phyloP scores from a whole-genome alignment of 2,329 filamentous ascomycete genomes.

The Nannizziopsis arthrosporioides region DNA sequence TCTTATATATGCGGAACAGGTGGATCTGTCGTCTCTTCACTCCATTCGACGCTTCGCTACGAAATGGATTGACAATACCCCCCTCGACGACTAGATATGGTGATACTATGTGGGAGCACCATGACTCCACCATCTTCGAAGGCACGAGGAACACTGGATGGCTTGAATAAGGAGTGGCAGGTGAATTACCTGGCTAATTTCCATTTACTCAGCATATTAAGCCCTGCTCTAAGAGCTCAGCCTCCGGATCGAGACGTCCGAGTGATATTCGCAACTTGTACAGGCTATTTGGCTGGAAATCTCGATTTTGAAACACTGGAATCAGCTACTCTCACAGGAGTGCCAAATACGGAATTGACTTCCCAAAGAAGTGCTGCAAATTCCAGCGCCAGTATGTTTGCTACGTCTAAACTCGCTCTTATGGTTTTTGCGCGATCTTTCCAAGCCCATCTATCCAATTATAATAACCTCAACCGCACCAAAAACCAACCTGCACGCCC shows the following conservation, averaged over 20 bases:
- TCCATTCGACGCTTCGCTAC: slow-evolving; percentile 89
- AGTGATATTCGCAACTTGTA: slow-evolving; percentile 75
- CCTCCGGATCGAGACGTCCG: slow-evolving; percentile 88
- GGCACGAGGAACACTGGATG: slow-evolving; percentile 56
- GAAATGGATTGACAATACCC: slow-evolving; percentile 97
- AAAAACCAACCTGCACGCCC: slow-evolving; percentile 38
- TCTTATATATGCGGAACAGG: slow-evolving; percentile 88
- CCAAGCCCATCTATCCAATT: slow-evolving; percentile 79
- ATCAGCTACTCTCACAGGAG: slow-evolving; percentile 16
- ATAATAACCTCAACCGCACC: slow-evolving; percentile 60
- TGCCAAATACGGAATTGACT: slow-evolving; percentile 11
- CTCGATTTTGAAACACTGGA: slow-evolving; percentile 38
- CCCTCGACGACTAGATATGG: slow-evolving; percentile 75
- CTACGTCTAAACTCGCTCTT: slow-evolving; percentile 60
- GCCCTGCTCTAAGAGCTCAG: slow-evolving; percentile 78
- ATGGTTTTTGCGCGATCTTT: slow-evolving; percentile 84
- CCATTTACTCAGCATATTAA: slow-evolving; percentile 82
- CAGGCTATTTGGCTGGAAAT: slow-evolving; percentile 70
- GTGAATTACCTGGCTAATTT: slow-evolving; percentile 94
- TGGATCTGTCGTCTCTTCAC: slow-evolving; percentile 78
- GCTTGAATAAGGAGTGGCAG: slow-evolving; percentile 82
- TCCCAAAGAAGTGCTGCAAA: slow-evolving; percentile 11
- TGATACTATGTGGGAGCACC: slow-evolving; percentile 75
- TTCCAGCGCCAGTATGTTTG: slow-evolving; percentile 38
- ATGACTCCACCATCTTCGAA: slow-evolving; percentile 56